Conservation (phyloP, 805 yeast genomes). For the Kodamaea hsintzibuensis region DNA sequence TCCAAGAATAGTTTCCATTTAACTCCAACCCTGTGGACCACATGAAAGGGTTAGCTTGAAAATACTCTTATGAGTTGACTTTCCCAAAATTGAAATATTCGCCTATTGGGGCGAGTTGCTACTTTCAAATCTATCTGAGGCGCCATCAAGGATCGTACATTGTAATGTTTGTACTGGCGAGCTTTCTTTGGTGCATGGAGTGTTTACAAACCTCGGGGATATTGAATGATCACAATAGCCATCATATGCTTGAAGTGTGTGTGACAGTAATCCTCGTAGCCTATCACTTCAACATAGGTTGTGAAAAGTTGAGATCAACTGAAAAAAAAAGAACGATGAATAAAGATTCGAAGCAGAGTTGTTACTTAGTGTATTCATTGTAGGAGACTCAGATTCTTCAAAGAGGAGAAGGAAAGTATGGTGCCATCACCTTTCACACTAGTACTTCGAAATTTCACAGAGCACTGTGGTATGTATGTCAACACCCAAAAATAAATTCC, state of each 20-base stretch:
- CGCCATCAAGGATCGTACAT: conserved; percentile 2
- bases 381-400: too few relatives aligned
- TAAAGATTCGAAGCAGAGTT: too few relatives aligned
- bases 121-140: not conserved
- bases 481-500: not conserved
- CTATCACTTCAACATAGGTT: too few relatives aligned
- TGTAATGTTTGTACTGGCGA: not conserved
- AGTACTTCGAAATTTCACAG: too few relatives aligned
- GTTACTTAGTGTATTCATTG: too few relatives aligned
- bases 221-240: not conserved
- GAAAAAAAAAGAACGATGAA: not conserved
- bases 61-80: not conserved
- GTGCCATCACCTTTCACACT: too few relatives aligned
- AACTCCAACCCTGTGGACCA: not conserved
- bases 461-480: not conserved
- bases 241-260: not conserved
- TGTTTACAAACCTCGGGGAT: not conserved
- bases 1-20: not conserved
- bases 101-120: not conserved
- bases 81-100: not conserved
- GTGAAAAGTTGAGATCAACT: not conserved
- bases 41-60: not conserved
- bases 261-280: too few relatives aligned
- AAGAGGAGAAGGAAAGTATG: too few relatives aligned
- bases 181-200: not conserved